A percentile compares a stretch with the other conserved stretches of the same genome.
These are phyloP conservation scores for Hypocreales sp. DNA, from an alignment of 2,329 filamentous ascomycete genomes.

Conservation along the genomic window DNA sequence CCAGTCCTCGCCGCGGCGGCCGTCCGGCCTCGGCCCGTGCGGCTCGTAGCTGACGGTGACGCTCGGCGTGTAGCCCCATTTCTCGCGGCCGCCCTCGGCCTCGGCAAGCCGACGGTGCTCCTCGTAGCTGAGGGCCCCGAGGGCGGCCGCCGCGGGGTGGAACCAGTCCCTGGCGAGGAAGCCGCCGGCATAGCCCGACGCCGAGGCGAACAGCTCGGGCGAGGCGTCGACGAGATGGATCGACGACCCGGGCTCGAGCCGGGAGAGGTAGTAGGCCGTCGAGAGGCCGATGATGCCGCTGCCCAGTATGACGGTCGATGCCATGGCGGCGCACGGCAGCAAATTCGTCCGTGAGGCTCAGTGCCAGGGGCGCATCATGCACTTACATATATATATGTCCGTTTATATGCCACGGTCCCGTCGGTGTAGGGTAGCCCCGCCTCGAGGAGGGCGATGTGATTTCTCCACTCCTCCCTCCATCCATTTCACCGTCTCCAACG, in stretches of 20 bases:
- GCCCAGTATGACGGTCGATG: slow-evolving; percentile 50
- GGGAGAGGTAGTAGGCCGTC: slow-evolving; percentile 57
- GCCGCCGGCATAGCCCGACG: slow-evolving; percentile 59
- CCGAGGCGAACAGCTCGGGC: slow-evolving; percentile 49
- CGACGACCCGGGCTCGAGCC: slow-evolving; percentile 22
- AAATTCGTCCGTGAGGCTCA: too few relatives aligned
- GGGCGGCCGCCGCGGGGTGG: slow-evolving; percentile 32
- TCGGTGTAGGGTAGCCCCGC: too few relatives aligned
- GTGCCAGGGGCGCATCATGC: too few relatives aligned
- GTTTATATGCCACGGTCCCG: too few relatives aligned
- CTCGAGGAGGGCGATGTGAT: too few relatives aligned
- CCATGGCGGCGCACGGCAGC: too few relatives aligned
- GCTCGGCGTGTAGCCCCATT: slow-evolving; percentile 35
- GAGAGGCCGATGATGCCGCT: slow-evolving; percentile 55
- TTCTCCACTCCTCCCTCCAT: too few relatives aligned
- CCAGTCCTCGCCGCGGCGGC: slow-evolving; percentile 45
- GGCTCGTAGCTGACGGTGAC: slow-evolving; percentile 38
- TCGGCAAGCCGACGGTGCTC: slow-evolving; percentile 51
- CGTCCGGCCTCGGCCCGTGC: slow-evolving; percentile 18
- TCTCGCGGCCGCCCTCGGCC: slow-evolving; percentile 36
- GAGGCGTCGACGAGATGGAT: slow-evolving; percentile 33
- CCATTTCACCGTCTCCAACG: too few relatives aligned
- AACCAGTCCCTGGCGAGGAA: slow-evolving; percentile 68
- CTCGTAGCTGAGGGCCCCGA: slow-evolving; percentile 53
- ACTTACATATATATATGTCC: too few relatives aligned